These are phyloP conservation scores for Pisolithus tinctorius DNA, from an alignment of 768 basidiomycete genomes.

Conservation along the genomic window DNA sequence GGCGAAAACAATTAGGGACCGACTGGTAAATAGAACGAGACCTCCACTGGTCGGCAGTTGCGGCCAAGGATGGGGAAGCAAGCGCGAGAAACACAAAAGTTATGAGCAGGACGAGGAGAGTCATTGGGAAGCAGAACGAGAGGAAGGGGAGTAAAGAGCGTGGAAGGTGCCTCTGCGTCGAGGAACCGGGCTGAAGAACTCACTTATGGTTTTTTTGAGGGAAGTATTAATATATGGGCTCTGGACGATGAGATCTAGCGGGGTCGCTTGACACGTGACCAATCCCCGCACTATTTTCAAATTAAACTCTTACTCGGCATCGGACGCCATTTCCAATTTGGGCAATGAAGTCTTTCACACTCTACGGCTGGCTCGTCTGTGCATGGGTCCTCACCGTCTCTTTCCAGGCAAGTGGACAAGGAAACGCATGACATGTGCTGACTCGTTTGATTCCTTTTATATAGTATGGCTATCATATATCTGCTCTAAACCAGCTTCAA, in stretches of 20 bases:
- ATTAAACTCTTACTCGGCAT: no score
- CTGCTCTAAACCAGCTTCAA: conserved; percentile 85
- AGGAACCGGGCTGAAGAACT: background rate
- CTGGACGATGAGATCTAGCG: no score
- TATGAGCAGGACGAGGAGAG: background rate
- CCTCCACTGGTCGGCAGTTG: conserved; percentile 70
- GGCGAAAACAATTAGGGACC: conserved; percentile 10
- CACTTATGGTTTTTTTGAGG: no score
- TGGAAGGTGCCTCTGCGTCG: background rate
- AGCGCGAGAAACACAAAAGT: background rate
- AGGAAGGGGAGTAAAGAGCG: background rate
- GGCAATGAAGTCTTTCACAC: conserved; percentile 36
- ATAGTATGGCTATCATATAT: conserved; percentile 90
- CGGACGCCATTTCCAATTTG: background rate
- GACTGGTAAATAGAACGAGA: conserved; percentile 78
- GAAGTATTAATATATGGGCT: no score
- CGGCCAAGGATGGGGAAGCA: conserved; percentile 28
- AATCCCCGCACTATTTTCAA: no score
- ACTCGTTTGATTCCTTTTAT: background rate
- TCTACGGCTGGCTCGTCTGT: conserved; percentile 58
- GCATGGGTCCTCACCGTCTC: conserved; percentile 61
- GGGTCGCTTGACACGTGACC: no score
- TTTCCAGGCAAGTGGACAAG: conserved; percentile 37
- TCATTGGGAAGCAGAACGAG: background rate
- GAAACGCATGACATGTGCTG: background rate